These are phyloP conservation scores for Wickerhamomyces bovis DNA, from an alignment of 805 yeast species.

Conservation along the genomic window DNA sequence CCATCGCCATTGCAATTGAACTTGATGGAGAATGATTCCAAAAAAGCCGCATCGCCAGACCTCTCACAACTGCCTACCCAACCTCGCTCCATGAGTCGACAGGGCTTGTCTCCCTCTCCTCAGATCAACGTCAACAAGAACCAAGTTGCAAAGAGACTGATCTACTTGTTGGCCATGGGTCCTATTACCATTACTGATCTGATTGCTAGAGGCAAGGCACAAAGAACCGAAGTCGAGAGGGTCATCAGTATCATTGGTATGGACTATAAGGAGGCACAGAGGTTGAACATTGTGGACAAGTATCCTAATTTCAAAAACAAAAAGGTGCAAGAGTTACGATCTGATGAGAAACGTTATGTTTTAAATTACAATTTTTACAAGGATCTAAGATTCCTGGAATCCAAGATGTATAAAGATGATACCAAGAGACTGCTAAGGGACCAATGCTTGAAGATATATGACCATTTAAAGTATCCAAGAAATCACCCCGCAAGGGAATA, in stretches of 20 bases:
- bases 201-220: constrained; percentile 23
- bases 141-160: constrained; percentile 27
- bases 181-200: constrained; percentile 33
- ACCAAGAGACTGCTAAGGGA: constrained; percentile 6
- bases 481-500: constrained; percentile 15
- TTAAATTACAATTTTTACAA: constrained; percentile 32
- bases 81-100: not conserved
- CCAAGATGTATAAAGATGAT: constrained; percentile 6
- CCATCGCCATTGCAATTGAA: not conserved
- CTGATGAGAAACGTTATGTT: constrained; percentile 26
- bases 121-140: constrained; percentile 15
- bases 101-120: not conserved
- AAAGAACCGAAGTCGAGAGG: constrained; percentile 23
- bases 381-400: constrained; percentile 14
- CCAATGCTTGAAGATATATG: constrained; percentile 15
- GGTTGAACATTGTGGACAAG: constrained; percentile 21
- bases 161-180: constrained; percentile 44
- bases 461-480: constrained; percentile 12
- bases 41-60: not conserved
- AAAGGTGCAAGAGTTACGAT: constrained; percentile 21
- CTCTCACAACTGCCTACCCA: not conserved
- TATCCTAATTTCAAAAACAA: constrained; percentile 19
- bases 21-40: not conserved
- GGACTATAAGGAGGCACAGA: constrained; percentile 22
- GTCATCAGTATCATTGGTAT: constrained; percentile 24